These are phyloP conservation scores for Lepidium campestre DNA, from an alignment of 441 rosid species.

Conservation along the genomic window DNA sequence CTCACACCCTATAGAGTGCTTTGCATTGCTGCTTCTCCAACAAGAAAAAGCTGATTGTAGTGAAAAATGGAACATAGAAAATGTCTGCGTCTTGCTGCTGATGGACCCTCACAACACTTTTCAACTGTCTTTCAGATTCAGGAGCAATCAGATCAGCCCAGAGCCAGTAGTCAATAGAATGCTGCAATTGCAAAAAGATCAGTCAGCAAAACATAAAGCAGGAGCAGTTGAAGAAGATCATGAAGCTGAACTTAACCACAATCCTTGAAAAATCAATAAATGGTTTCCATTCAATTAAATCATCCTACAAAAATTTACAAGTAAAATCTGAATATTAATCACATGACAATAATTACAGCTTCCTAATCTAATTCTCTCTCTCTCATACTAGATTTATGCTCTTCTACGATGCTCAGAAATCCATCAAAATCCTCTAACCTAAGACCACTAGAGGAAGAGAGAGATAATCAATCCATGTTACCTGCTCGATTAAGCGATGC, in stretches of 20 bases:
- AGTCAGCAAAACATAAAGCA: not conserved
- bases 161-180: conserved; percentile 94
- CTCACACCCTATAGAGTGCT: conserved; percentile 99
- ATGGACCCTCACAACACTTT: conserved; percentile 68
- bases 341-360: no score
- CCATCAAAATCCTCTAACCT: no score
- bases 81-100: conserved; percentile 81
- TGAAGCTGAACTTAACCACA: not conserved
- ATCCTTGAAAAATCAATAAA: not conserved
- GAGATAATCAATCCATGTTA: not conserved
- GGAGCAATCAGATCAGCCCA: conserved; percentile 90
- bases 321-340: no score
- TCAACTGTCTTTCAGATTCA: conserved; percentile 66
- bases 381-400: no score
- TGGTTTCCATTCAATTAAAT: not conserved
- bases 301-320: no score
- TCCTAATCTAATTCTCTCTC: no score
- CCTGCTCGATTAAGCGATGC: conserved; percentile 95
- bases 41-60: conserved; percentile 90
- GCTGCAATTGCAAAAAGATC: conserved; percentile 40
- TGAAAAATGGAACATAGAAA: conserved; percentile 85
- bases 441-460: no score
- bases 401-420: no score
- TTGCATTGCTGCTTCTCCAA: conserved; percentile 95
- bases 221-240: not conserved